Conservation (phyloP, 1,139 yeast species). For the Magnusiomyces suaveolens region DNA sequence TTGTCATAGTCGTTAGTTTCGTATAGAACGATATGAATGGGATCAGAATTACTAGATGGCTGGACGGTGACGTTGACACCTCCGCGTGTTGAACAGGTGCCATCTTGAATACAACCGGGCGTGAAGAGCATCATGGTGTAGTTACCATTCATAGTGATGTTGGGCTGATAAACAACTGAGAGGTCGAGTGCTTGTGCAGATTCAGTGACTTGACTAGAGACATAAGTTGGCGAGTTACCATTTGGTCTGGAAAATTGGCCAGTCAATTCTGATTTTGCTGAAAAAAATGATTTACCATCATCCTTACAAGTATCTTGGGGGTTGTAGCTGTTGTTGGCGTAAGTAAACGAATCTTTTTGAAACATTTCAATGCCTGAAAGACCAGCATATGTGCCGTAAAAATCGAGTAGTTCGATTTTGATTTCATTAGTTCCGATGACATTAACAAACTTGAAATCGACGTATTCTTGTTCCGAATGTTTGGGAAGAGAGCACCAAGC, state of each 20-base stretch:
- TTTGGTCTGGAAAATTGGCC: constrained; percentile 19
- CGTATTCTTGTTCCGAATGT: constrained; percentile 44
- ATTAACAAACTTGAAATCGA: constrained; percentile 77
- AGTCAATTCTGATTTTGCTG: constrained; percentile 24
- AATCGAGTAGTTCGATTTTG: constrained; percentile 56
- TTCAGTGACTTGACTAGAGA: constrained; percentile 32
- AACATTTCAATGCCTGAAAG: constrained; percentile 66
- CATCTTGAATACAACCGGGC: constrained; percentile 73
- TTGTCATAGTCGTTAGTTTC: constrained; percentile 76
- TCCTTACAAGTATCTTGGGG: constrained; percentile 39
- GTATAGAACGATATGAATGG: constrained; percentile 42
- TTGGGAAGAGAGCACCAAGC: constrained; percentile 68
- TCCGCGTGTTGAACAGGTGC: constrained; percentile 62
- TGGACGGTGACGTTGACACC: constrained; percentile 65
- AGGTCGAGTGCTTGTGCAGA: constrained; percentile 31
- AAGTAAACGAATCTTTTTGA: constrained; percentile 50
- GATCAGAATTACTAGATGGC: constrained; percentile 25
- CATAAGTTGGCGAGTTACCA: constrained; percentile 27
- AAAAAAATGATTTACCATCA: not conserved
- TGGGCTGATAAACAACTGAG: constrained; percentile 56
- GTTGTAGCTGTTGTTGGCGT: constrained; percentile 68
- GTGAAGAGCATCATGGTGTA: constrained; percentile 67
- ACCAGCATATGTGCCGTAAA: constrained; percentile 62
- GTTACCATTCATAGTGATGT: constrained; percentile 62
- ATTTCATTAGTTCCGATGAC: constrained; percentile 51